Base-by-base conservation (phyloP, 2,329 filamentous ascomycete species). In the Verticillium nonalfalfae region DNA sequence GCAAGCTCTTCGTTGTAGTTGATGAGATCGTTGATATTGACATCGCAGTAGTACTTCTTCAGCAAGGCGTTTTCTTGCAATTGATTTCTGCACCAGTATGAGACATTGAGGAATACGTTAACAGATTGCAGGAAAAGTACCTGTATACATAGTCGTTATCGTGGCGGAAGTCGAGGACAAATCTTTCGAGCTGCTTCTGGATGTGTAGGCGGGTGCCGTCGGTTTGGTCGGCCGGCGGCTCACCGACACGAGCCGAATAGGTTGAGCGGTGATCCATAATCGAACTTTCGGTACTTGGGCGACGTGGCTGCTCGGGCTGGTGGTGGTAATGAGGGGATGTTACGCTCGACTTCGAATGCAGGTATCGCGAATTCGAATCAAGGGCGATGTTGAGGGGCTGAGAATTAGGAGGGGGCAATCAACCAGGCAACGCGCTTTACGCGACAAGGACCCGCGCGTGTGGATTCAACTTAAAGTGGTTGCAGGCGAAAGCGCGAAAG, bases 61-160 rank as follows among this genome's bases (percentile, higher is more conserved):
- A 97, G 82, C 1, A 98, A 84, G 7, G 95, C 93, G 78, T 99
- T 99, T 73, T 98, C 93, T 69, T 91, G 87, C 62, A 99, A 85
- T 77, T 98, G 95, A 71, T 98, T 94, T 84, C 95, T 96, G 68
- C 3, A 56, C 21, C 31, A 11, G 3, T 1, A 26, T 50, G 2
- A 50, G 31, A 21, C 15, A 33, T 40, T 34, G 57, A 39, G 60
- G 39, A n/a, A 13, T 5, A 45, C 13, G 18, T 10, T n/a, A 15
- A 14, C 52, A 7, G 9, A 6, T 18, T 26, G 10, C 18, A n/a
- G 21, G 3, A 36, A 45, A 64, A 77, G 66, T 75, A 94, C 93
- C 93, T 87, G 84, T 98, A 99, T 70, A 97, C 88, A 77, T 97
- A 98, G 71, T 89, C 85, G 76, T 96, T 97, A 76, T 97, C 94